Percentiles rank a stretch among this genome's conserved stretches.
phyloP scores from a whole-genome alignment of 106 monocot species.

The Allium sativum region DNA sequence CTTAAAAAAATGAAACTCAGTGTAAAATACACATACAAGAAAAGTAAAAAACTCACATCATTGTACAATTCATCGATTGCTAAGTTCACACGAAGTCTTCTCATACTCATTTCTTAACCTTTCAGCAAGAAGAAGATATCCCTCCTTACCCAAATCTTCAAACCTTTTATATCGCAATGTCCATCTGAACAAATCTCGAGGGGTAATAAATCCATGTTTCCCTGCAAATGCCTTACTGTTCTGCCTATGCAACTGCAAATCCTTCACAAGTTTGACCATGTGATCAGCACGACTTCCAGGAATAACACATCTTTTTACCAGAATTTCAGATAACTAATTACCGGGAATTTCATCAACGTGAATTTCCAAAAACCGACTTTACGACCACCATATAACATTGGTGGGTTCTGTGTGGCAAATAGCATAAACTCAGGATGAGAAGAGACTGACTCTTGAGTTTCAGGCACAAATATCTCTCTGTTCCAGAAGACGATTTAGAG shows the following conservation, averaged over 20 bases:
- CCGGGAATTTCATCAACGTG: constrained; percentile 99
- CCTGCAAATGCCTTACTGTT: constrained; percentile 97
- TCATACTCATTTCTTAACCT: constrained; percentile 80
- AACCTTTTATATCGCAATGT: constrained; percentile 56
- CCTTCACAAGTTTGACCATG: constrained; percentile 92
- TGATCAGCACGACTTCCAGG: constrained; percentile 60
- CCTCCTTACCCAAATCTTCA: constrained; percentile 80
- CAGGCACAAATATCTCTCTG: constrained; percentile 84
- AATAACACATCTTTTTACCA: constrained; percentile 61
- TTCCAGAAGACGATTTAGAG: constrained; percentile 86
- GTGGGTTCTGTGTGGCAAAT: constrained; percentile 96
- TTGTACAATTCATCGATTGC: constrained; percentile 41
- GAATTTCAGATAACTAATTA: constrained; percentile 58
- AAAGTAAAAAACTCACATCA: constrained; percentile 10
- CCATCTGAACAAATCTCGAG: constrained; percentile 93
- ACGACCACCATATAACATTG: constrained; percentile 79
- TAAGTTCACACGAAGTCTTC: constrained; percentile 55
- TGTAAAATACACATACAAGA: not conserved
- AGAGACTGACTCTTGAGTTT: constrained; percentile 71
- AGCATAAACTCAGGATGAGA: constrained; percentile 96
- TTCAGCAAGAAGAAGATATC: constrained; percentile 94
- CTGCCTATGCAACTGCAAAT: constrained; percentile 86
- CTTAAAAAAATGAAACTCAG: not conserved
- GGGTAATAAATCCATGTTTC: constrained; percentile 95
- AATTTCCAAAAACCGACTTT: constrained; percentile 92